Base-by-base conservation (phyloP, 108 stramenopile species). In the Fragilaria radians region DNA sequence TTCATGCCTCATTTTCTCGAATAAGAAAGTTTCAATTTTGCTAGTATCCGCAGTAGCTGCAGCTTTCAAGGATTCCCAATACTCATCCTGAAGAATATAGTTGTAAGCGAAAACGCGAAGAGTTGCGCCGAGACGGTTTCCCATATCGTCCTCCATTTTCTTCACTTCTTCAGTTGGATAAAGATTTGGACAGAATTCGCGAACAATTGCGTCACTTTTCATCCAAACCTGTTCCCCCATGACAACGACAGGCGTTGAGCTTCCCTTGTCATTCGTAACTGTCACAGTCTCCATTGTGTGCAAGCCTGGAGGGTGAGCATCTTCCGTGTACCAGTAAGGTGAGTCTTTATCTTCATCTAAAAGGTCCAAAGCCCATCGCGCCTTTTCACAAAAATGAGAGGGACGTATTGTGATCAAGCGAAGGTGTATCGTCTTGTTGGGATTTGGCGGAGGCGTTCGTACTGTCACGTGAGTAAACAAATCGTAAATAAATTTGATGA, bases 261-360 rank as follows among this genome's bases (percentile, higher is more conserved):
- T 66, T 18, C 50, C 57, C 32, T 48, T 26, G 29, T 53, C 23
- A 14, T 48, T 28, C 1, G 58, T 34, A 4, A 25, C 48, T 25
- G 51, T 23, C 9, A 72, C 21, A 25, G 71, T 53, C 27, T 52
- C 57, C 31, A 54, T 59, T 5, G 65, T 22, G 5, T 54, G 53
- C 42, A 72, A 72, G 2, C 21, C 58, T 7, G 71, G 71, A 45
- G 65, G 59, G 33, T 72, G 71, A 18, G 50, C 46, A 52, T 72
- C 63, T 66, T 72, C 71, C 4, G 71, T 72, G 57, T 72, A 72
- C 28, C 61, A 72, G 47, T 47, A 48, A 18, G 71, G 71, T 61
- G 26, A 61, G 17, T 29, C 14, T 19, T 14, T 14, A 25, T 61
- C 32, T n/a, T n/a, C 46, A 21, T 72, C 71, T 27, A 72, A 22